These are phyloP conservation scores for Shiraia bambusicola DNA, from an alignment of 2,329 filamentous ascomycete genomes.

Conservation along the genomic window DNA sequence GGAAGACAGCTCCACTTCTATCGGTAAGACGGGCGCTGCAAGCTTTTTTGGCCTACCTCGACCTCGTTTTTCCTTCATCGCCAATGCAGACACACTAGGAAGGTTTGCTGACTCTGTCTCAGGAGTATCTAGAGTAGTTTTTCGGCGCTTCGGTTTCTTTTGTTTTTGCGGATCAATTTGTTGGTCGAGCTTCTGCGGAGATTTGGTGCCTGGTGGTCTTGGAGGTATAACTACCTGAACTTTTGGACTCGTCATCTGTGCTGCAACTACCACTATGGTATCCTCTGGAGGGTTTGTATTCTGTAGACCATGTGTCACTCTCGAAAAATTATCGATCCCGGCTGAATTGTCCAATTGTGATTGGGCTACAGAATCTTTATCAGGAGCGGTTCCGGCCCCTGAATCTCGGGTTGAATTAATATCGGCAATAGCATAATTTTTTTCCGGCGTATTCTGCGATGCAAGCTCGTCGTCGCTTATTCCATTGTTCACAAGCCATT, in stretches of 20 bases:
- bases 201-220: slow-evolving; percentile 6
- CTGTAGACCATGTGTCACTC: background rate
- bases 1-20: slow-evolving; percentile 5
- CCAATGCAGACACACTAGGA: background rate
- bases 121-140: slow-evolving; percentile 19
- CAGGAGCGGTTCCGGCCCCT: too few relatives aligned
- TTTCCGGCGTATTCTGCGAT: slow-evolving; percentile 16
- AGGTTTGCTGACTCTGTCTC: slow-evolving; percentile 3
- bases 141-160: slow-evolving; percentile 26
- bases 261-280: background rate
- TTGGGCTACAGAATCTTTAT: too few relatives aligned
- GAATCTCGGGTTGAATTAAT: too few relatives aligned
- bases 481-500: slow-evolving; percentile 35
- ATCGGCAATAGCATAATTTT: slow-evolving; percentile 3
- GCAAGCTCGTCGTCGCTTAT: slow-evolving; percentile 34
- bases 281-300: background rate
- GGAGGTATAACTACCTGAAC: slow-evolving; percentile 30
- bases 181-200: slow-evolving; percentile 2
- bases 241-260: slow-evolving; percentile 14
- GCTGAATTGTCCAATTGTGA: background rate
- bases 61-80: slow-evolving; percentile 28
- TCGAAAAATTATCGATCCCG: background rate
- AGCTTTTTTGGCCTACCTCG: slow-evolving; percentile 38
- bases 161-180: slow-evolving; percentile 6
- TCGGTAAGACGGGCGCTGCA: slow-evolving; percentile 2